phyloP scores from a whole-genome alignment of 768 basidiomycete species.

The Cystobasidiopsis lactophilus region DNA sequence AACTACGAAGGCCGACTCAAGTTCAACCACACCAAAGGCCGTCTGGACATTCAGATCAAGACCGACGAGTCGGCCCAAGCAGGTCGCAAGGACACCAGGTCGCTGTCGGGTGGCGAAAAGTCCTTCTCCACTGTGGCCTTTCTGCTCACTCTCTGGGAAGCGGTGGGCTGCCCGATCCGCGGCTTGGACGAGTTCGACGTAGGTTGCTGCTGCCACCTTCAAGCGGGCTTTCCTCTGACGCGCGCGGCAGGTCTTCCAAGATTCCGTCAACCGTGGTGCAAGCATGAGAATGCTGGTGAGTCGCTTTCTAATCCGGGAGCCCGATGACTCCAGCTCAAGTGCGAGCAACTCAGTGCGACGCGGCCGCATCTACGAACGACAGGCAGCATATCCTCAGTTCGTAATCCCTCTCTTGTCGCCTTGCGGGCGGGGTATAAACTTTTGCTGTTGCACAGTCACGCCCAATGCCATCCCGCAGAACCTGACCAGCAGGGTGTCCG shows the following conservation, averaged over 20 bases:
- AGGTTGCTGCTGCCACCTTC: too few species aligned
- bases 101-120: slow-evolving; percentile 39
- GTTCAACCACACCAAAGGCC: slow-evolving; percentile 42
- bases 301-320: too few species aligned
- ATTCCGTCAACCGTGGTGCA: slow-evolving; percentile 40
- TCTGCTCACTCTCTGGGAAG: slow-evolving; percentile 84
- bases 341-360: slow-evolving; percentile 47
- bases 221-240: too few species aligned
- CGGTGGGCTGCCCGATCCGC: slow-evolving; percentile 76
- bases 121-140: slow-evolving; percentile 91
- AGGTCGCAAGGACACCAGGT: slow-evolving; percentile 20
- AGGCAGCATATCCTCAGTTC: slow-evolving; percentile 27
- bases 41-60: slow-evolving; percentile 7
- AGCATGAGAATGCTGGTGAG: slow-evolving; percentile 95
- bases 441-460: not conserved
- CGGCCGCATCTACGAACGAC: slow-evolving; percentile 61
- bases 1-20: slow-evolving; percentile 36
- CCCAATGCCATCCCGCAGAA: not conserved
- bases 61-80: slow-evolving; percentile 5
- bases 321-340: not conserved
- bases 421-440: not conserved
- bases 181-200: slow-evolving; percentile 98
- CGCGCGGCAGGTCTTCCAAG: too few species aligned
- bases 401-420: not conserved
- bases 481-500: slow-evolving; percentile 27